These are phyloP conservation scores for Peniophora sp. DNA, from an alignment of 1,284 basidiomycete genomes.

Conservation along the genomic window DNA sequence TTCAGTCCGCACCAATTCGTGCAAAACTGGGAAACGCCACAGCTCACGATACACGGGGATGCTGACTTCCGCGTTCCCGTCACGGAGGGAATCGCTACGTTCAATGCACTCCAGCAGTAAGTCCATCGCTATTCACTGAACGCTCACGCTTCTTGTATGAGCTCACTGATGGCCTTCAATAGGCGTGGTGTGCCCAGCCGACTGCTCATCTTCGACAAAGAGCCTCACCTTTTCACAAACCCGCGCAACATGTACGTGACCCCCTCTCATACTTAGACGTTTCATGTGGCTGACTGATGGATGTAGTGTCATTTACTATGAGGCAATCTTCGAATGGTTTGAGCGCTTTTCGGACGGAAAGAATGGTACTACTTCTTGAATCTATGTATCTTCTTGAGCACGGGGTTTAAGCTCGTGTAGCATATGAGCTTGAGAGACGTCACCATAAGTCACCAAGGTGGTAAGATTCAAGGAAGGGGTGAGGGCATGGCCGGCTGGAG, in stretches of 20 bases:
- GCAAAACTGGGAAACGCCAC: conserved; percentile 78
- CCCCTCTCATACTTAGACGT: background rate
- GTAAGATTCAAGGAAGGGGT: too few species aligned
- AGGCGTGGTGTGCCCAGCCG: conserved; percentile 73
- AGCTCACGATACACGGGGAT: conserved; percentile 77
- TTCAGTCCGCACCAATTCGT: conserved; percentile 74
- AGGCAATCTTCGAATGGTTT: conserved; percentile 84
- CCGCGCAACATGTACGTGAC: conserved; percentile 23
- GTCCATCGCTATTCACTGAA: conserved; percentile 25
- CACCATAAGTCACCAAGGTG: too few species aligned
- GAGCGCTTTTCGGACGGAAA: conserved; percentile 27
- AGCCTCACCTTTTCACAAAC: conserved; percentile 84
- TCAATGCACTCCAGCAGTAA: conserved; percentile 73
- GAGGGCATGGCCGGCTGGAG: too few species aligned
- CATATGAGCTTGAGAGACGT: too few species aligned
- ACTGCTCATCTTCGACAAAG: conserved; percentile 83
- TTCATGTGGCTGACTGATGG: background rate
- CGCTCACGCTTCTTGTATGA: conserved; percentile 14
- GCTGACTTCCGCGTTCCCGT: conserved; percentile 81
- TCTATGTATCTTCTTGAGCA: too few species aligned
- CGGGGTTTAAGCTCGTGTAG: too few species aligned
- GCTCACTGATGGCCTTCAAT: conserved; percentile 3
- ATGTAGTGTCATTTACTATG: conserved; percentile 69
- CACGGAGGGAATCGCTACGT: conserved; percentile 71
- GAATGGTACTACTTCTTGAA: too few species aligned